These are phyloP conservation scores for Myochromella boudieri DNA, from an alignment of 768 basidiomycete species.

Conservation along the genomic window DNA sequence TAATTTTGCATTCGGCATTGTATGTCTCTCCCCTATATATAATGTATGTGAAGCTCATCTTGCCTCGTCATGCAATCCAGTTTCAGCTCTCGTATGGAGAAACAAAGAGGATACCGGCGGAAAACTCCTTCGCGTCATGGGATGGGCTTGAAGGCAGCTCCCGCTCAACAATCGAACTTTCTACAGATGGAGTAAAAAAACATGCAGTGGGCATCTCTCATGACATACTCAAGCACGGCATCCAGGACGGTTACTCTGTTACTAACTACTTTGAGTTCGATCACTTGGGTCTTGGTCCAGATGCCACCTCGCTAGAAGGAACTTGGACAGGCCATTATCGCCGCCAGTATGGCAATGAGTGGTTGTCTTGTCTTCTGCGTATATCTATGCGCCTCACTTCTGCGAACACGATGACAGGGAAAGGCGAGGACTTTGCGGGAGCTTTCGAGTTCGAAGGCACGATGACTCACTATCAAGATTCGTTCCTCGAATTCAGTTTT, in stretches of 20 bases:
- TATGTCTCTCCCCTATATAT: conserved; percentile 13
- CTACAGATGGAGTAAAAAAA: conserved; percentile 16
- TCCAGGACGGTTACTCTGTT: conserved; percentile 31
- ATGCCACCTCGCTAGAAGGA: conserved; percentile 26
- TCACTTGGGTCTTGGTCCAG: conserved; percentile 14
- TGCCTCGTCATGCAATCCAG: conserved; percentile 14
- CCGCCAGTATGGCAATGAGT: conserved; percentile 21
- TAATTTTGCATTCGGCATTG: conserved; percentile 39
- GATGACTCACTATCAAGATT: conserved; percentile 11
- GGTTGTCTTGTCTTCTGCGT: conserved; percentile 25
- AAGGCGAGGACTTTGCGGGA: conserved; percentile 32
- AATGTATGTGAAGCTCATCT: not conserved
- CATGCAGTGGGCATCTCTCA: conserved; percentile 17
- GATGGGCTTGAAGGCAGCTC: conserved; percentile 21
- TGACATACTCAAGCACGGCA: conserved; percentile 30
- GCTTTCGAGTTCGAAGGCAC: conserved; percentile 30
- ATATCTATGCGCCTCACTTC: conserved; percentile 26
- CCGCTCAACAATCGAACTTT: conserved; percentile 11
- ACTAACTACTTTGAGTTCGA: conserved; percentile 33
- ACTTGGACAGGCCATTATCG: conserved; percentile 33
- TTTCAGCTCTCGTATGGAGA: conserved; percentile 34
- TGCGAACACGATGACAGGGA: conserved; percentile 25
- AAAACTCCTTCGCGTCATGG: conserved; percentile 31
- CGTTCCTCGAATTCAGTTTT: conserved; percentile 26
- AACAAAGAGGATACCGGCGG: conserved; percentile 27